Evolutionary conservation across 768 basidiomycete species (phyloP), one percentile per base, ranked within the genome.

Genomic region (Tulasnella sp.): DNA sequence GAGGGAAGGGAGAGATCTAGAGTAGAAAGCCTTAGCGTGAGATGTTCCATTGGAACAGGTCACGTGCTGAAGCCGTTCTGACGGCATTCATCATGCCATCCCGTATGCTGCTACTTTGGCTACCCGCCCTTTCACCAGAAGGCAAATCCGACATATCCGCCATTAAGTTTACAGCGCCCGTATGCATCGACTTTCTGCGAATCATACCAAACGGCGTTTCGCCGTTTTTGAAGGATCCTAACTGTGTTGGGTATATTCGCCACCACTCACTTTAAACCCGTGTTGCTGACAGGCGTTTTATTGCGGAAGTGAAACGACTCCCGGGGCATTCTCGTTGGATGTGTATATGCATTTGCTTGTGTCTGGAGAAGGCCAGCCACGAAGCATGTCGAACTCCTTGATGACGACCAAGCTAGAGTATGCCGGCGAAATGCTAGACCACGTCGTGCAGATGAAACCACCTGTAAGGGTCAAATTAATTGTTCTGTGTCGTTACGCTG

Each of bases 91-190:
- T 6, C 46, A 23, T 17, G n/a, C 36, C 36, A 37, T 37, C 43
- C 11, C 14, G 17, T 9, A 60, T 60, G 59, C 23, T 60, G 31
- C 57, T 60, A 37, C 54, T 58, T 34, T 60, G 59, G 59, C 39
- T 58, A 14, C 42, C 59, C 15, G n/a, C 39, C n/a, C 27, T 60
- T 11, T 36, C 36, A 35, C 42, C 42, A 19, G 25, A 39, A 45
- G 58, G 53, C n/a, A 31, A n/a, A 25, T 35, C 35, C 0, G 57
- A 59, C n/a, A 23, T 61, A 8, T 59, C 49, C 5, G 58, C 60
- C 1, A 36, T 61, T 9, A 27, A 59, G 19, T 61, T 61, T 31
- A 14, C 15, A 11, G 32, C 46, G 3, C 25, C 59, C 19, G 60
- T 61, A 19, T 27, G 35, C 23, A 29, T 59, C 15, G 29, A 50